Conservation (phyloP, 2,329 filamentous ascomycete species). For the Cercospora beticola region DNA sequence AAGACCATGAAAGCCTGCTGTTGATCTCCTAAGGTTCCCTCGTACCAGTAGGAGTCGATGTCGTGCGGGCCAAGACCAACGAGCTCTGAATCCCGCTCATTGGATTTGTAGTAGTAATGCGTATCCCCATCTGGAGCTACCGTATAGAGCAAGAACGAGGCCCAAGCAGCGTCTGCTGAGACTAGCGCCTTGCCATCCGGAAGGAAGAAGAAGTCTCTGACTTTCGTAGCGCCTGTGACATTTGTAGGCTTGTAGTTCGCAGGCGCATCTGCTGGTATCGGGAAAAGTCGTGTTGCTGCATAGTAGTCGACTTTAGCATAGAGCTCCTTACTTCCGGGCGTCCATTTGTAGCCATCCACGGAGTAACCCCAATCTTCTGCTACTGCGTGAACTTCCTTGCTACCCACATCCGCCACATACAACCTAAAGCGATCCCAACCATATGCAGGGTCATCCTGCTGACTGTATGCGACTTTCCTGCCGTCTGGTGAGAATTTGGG, state of each 20-base stretch:
- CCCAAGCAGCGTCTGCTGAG: constrained; percentile 26
- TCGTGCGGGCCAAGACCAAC: constrained; percentile 28
- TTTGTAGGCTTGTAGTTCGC: constrained; percentile 26
- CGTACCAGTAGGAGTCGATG: constrained; percentile 27
- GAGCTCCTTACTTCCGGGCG: constrained; percentile 20
- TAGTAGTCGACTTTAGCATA: constrained; percentile 28
- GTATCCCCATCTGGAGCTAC: constrained; percentile 19
- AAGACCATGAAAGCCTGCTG: constrained; percentile 30
- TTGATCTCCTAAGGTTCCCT: constrained; percentile 29
- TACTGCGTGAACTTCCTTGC: constrained; percentile 25
- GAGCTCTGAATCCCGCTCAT: constrained; percentile 28
- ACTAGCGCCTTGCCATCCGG: constrained; percentile 27
- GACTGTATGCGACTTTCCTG: constrained; percentile 27
- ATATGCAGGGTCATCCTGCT: constrained; percentile 30
- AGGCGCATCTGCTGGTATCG: constrained; percentile 26
- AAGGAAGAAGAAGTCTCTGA: constrained; percentile 28
- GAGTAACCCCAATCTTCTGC: constrained; percentile 29
- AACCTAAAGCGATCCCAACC: constrained; percentile 30
- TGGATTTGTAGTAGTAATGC: constrained; percentile 29
- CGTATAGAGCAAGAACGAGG: constrained; percentile 27
- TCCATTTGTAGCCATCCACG: constrained; percentile 24
- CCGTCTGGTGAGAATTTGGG: constrained; percentile 28
- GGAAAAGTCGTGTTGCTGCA: constrained; percentile 29
- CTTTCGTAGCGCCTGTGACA: constrained; percentile 28
- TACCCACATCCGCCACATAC: constrained; percentile 27